Evolutionary conservation across 257 asterid species (phyloP).

Genomic region (Gentiana straminea): DNA sequence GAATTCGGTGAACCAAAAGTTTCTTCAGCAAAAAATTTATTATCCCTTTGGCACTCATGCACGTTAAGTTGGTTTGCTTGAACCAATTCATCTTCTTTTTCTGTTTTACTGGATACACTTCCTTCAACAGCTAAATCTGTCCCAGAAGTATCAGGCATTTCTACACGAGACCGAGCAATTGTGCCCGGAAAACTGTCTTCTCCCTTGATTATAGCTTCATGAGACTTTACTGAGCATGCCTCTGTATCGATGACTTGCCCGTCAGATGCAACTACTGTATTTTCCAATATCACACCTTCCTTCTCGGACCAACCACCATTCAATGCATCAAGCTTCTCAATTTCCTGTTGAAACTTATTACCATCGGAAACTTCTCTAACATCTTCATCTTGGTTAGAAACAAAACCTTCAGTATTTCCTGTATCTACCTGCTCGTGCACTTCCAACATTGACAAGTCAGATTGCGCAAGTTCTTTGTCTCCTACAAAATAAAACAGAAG

Average conservation of each 20-base stretch:
- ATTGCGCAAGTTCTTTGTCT: slow-evolving; percentile 13
- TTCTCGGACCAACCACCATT: slow-evolving; percentile 3
- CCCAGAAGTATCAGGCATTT: slow-evolving; percentile 5
- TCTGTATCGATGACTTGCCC: slow-evolving; percentile 11
- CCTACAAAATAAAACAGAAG: too few relatives aligned
- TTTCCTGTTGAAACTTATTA: slow-evolving; percentile 19
- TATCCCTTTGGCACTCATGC: background rate
- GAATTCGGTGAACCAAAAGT: background rate
- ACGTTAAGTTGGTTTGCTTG: background rate
- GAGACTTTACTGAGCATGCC: slow-evolving; percentile 13
- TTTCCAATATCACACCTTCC: slow-evolving; percentile 1
- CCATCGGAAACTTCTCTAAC: slow-evolving; percentile 21
- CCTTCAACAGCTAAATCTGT: slow-evolving; percentile 13
- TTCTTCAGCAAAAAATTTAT: slow-evolving; percentile 1
- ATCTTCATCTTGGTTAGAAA: slow-evolving; percentile 17
- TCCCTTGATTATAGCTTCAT: slow-evolving; percentile 8
- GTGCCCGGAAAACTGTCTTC: slow-evolving; percentile 16
- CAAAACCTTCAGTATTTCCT: slow-evolving; percentile 8
- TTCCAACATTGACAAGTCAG: slow-evolving; percentile 12
- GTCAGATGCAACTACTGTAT: slow-evolving; percentile 4
- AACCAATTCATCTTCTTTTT: slow-evolving; percentile 18
- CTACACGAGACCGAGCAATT: slow-evolving; percentile 18
- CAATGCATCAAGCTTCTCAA: slow-evolving; percentile 4
- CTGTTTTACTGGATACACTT: slow-evolving; percentile 10
- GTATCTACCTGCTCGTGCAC: slow-evolving; percentile 6